Conservation (phyloP, 2,329 filamentous ascomycete genomes). For the Graphiopsis chlorocephala region DNA sequence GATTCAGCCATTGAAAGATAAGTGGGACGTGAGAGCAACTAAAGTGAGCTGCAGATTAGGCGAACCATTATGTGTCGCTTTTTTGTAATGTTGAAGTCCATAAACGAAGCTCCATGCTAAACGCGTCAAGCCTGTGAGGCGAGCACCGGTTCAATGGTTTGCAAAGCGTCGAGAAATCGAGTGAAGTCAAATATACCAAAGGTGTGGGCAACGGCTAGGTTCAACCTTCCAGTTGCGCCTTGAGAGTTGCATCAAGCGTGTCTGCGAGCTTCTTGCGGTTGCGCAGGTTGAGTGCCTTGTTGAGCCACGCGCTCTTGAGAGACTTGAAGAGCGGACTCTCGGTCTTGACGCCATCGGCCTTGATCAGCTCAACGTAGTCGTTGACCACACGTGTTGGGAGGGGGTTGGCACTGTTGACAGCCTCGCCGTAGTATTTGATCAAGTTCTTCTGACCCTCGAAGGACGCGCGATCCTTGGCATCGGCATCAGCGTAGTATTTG, state of each 20-base stretch:
- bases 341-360: conserved; percentile 42
- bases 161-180: not conserved
- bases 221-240: conserved; percentile 48
- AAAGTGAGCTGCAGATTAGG: conserved; percentile 7
- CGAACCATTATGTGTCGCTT: not conserved
- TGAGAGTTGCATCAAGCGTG: conserved; percentile 51
- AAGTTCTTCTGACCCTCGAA: conserved; percentile 60
- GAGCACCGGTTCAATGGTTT: not conserved
- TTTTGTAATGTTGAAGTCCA: not conserved
- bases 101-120: not conserved
- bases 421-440: conserved; percentile 63
- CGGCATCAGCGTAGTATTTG: conserved; percentile 63
- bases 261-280: conserved; percentile 57
- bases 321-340: conserved; percentile 49
- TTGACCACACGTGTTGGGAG: conserved; percentile 54
- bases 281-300: conserved; percentile 53
- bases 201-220: not conserved
- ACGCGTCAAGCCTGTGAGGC: conserved; percentile 1
- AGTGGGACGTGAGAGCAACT: not conserved
- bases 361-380: conserved; percentile 56
- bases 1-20: not conserved
- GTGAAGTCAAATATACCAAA: not conserved
- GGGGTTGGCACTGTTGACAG: conserved; percentile 50
- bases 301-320: conserved; percentile 53
- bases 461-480: conserved; percentile 53